These are phyloP conservation scores for Globisporangium sylvaticum DNA, from an alignment of 352 stramenopile species.

Conservation along the genomic window DNA sequence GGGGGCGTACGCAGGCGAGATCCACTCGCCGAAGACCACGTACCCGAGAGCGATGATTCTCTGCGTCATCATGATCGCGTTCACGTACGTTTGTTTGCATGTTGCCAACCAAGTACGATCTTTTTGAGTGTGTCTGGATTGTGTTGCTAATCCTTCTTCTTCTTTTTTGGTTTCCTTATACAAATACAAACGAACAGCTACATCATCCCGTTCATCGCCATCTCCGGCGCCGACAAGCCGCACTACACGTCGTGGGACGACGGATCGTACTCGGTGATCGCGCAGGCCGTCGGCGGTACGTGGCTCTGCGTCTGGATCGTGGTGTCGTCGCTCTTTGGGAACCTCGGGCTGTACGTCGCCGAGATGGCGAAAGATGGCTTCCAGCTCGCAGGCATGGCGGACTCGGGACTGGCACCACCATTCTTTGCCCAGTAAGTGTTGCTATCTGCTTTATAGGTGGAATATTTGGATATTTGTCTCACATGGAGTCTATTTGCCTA, in stretches of 20 bases:
- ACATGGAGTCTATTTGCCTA: not conserved
- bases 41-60: constrained; percentile 78
- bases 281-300: constrained; percentile 50
- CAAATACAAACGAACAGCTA: constrained; percentile 12
- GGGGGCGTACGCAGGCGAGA: constrained; percentile 69
- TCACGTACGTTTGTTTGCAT: constrained; percentile 33
- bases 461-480: too few relatives aligned
- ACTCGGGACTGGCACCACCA: constrained; percentile 70
- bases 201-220: constrained; percentile 66
- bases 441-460: too few relatives aligned
- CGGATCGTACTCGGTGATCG: constrained; percentile 73
- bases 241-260: constrained; percentile 76
- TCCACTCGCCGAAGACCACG: constrained; percentile 60
- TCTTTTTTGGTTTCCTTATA: too few relatives aligned
- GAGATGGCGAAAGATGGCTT: constrained; percentile 84
- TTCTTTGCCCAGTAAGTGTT: constrained; percentile 67
- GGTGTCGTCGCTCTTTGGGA: constrained; percentile 70
- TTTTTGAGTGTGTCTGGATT: not conserved
- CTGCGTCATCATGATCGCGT: constrained; percentile 66
- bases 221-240: constrained; percentile 62
- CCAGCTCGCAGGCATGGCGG: constrained; percentile 76
- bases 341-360: constrained; percentile 76
- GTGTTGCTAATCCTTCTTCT: not conserved
- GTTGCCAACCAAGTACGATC: not conserved
- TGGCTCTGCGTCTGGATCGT: constrained; percentile 79